Base-by-base conservation (phyloP, 352 stramenopile genomes). In the Pythium plurisporium region DNA sequence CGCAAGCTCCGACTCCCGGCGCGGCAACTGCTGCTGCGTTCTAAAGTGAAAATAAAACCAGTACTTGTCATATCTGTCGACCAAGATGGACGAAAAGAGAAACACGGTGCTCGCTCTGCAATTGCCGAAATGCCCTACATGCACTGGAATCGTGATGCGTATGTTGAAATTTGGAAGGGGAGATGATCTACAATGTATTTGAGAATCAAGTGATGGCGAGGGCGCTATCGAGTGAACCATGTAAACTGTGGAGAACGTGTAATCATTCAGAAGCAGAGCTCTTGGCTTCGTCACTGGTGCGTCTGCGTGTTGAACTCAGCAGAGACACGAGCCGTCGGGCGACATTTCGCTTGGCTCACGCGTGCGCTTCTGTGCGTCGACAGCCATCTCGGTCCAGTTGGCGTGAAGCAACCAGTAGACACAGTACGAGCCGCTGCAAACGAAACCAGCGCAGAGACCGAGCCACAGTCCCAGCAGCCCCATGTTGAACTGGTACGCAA, bases 401-500 rank as follows among this genome's bases (percentile, higher is more conserved):
- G 79, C 86, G 51, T 66, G 61, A 25, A 76, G 55, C 20, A 96
- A 61, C 76, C 87, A 89, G 50, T 85, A 86, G 23, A 86, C 59
- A 31, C 78, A 79, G 47, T 87, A 93, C 47, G 73, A 58, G 14
- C 81, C 79, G 61, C 81, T 87, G 41, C 62, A 67, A 6, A 77
- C 70, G 50, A 95, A 86, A 12, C 79, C 85, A 1, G 59, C 56
- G 29, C 73, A 85, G 6, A 96, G 73, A 0, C 85, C 86, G 15
- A 91, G 65, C 88, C 88, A 96, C 22, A 96, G 72, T 2, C 88
- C 88, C 14, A 83, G 59, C 23, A 94, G 65, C 0, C 78, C 76
- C 65, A 89, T 67, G 14, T 73, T 59, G 30, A 87, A 63, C 33
- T 74, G 49, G 55, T 94, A 86, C 8, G 79, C 86, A 8, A 96